Conservation (phyloP, 139 green algal genomes). For the Coelastrella sp. region DNA sequence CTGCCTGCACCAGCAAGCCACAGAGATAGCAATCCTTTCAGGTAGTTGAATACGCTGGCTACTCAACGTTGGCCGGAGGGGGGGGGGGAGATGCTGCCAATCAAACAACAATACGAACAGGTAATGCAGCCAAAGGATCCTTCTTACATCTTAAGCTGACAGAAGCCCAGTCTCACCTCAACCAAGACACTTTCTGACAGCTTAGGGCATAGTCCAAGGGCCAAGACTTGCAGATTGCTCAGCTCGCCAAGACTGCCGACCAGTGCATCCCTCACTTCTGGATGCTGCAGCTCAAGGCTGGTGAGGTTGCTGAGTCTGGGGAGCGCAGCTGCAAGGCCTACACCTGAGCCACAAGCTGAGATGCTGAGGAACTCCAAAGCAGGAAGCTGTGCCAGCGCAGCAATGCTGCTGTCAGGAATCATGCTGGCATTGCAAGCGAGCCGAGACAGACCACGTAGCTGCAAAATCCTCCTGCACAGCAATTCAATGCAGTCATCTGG, state of each 20-base stretch:
- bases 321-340: conserved; percentile 9
- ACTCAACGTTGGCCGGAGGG: too few species aligned
- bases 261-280: neutral
- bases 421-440: neutral
- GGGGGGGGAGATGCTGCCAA: too few species aligned
- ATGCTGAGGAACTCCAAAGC: neutral
- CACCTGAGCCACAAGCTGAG: neutral
- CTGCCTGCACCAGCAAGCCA: too few species aligned
- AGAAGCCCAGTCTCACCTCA: conserved; percentile 5
- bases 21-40: too few species aligned
- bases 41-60: too few species aligned
- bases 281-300: conserved; percentile 26
- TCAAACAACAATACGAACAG: too few species aligned
- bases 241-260: neutral
- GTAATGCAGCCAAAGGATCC: too few species aligned
- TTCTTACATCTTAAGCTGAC: too few species aligned
- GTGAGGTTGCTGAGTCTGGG: neutral
- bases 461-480: neutral
- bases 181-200: neutral
- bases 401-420: conserved; percentile 11
- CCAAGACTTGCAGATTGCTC: conserved; percentile 22
- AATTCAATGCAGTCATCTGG: too few species aligned
- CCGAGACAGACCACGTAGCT: neutral
- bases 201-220: conserved; percentile 37
- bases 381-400: neutral